Evolutionary conservation across 2,329 filamentous ascomycete genomes (phyloP), one percentile per base, ranked within the genome.

Genomic region (Ophiostoma triangulosporum): DNA sequence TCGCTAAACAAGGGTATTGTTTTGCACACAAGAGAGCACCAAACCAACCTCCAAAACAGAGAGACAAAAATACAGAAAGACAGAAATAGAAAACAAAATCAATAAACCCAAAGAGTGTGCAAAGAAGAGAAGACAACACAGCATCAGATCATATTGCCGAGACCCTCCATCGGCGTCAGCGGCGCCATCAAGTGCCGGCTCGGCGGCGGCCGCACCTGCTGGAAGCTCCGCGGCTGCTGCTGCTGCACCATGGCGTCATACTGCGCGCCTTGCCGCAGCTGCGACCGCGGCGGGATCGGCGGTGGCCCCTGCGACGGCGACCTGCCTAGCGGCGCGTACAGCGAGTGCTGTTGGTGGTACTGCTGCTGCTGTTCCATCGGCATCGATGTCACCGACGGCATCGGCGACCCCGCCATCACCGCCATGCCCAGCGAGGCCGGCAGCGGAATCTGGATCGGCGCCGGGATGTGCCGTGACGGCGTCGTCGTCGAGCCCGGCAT

Each of bases 71-170:
- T n/a, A n/a, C n/a, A n/a, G n/a, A n/a, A n/a, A n/a, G n/a, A n/a
- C n/a, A n/a, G n/a, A n/a, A n/a, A n/a, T n/a, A n/a, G n/a, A n/a
- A n/a, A n/a, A n/a, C n/a, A n/a, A n/a, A n/a, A n/a, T n/a, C n/a
- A n/a, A n/a, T n/a, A 6, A 35, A 29, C 9, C 3, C 8, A 20
- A 15, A 43, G 36, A 43, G 24, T 27, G 36, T 31, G 27, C 24
- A 33, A 51, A 26, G 26, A 15, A 40, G 22, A 40, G 15, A 36
- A 36, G 31, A 36, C 4, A 40, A 12, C 9, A 5, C 11, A 17
- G n/a, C 5, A 24, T 33, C 40, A 74, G 59, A 74, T 75, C 72
- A 76, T 74, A 53, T 71, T 73, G 14, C 69, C 63, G 31, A 71
- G 61, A 29, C 66, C 67, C 32, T 73, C 67, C 38, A 70, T 60